Evolutionary conservation across 768 basidiomycete species (phyloP).

Genomic region (Boletus reticuloceps): DNA sequence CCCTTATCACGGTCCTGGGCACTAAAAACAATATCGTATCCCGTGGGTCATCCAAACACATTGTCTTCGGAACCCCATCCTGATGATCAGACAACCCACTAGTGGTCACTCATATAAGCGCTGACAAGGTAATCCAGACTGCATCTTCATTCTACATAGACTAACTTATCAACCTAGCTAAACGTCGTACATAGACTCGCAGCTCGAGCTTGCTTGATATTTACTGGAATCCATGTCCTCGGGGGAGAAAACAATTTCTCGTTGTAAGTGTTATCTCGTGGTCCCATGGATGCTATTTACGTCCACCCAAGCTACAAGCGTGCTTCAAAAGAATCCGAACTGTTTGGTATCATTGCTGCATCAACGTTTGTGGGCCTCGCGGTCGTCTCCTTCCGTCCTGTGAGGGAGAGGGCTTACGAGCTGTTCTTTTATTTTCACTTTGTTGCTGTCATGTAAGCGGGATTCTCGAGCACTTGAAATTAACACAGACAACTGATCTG

Average conservation of each 20-base stretch:
- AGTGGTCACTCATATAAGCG: slow-evolving; percentile 24
- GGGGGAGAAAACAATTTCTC: slow-evolving; percentile 13
- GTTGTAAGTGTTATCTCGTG: slow-evolving; percentile 6
- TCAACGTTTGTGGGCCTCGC: slow-evolving; percentile 39
- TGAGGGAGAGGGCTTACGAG: slow-evolving; percentile 50
- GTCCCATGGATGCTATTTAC: not conserved
- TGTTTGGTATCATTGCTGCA: slow-evolving; percentile 36
- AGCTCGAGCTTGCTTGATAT: slow-evolving; percentile 43
- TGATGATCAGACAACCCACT: not conserved
- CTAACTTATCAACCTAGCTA: slow-evolving; percentile 19
- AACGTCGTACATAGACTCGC: slow-evolving; percentile 44
- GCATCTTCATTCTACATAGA: not conserved
- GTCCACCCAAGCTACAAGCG: slow-evolving; percentile 2
- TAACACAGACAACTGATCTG: slow-evolving; percentile 37
- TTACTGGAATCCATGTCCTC: slow-evolving; percentile 49
- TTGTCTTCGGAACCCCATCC: not conserved
- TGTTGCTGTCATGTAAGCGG: slow-evolving; percentile 37
- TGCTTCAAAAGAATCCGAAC: slow-evolving; percentile 5
- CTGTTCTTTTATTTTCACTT: slow-evolving; percentile 50
- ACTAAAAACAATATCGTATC: slow-evolving; percentile 39
- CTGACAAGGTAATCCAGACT: slow-evolving; percentile 15
- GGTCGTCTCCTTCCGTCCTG: slow-evolving; percentile 46
- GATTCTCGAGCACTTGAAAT: not conserved
- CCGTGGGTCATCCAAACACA: slow-evolving; percentile 3
- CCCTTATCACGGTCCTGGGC: slow-evolving; percentile 41